Evolutionary conservation across 495 filamentous ascomycete species (phyloP).

Genomic region (Daldinia bambusicola): DNA sequence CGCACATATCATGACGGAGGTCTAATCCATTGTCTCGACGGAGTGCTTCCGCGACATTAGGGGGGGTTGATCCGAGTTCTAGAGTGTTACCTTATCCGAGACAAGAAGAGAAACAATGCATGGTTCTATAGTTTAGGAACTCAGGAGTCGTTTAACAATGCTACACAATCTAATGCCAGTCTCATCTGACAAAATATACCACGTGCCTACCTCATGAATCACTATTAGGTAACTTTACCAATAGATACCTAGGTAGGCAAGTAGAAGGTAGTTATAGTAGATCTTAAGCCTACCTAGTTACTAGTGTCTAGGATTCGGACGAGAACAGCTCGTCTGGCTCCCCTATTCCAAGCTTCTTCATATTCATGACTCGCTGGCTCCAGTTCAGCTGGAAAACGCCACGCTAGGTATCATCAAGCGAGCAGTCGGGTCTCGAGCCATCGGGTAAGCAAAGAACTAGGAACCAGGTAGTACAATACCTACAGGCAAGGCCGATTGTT

Average conservation of each 20-base stretch:
- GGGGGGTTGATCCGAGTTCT: background rate
- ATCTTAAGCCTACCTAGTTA: background rate
- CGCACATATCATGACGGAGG: background rate
- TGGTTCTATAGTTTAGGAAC: background rate
- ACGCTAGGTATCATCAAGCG: background rate
- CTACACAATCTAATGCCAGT: background rate
- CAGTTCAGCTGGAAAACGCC: background rate
- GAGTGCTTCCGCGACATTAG: background rate
- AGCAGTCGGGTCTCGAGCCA: slow-evolving; percentile 2
- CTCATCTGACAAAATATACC: background rate
- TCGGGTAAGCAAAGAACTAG: background rate
- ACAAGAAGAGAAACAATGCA: background rate
- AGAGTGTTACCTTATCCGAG: background rate
- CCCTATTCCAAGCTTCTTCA: background rate
- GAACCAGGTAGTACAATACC: background rate
- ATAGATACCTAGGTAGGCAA: no score
- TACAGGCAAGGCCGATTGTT: no score
- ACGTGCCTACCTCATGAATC: slow-evolving; percentile 2
- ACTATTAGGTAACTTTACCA: background rate
- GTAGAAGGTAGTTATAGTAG: background rate
- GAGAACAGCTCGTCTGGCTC: background rate
- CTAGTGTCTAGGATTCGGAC: background rate
- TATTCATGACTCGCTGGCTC: background rate
- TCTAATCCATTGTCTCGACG: background rate
- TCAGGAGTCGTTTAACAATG: background rate